Conservation (phyloP, 345 rosid genomes). For the Eucalyptus sideroxylon region DNA sequence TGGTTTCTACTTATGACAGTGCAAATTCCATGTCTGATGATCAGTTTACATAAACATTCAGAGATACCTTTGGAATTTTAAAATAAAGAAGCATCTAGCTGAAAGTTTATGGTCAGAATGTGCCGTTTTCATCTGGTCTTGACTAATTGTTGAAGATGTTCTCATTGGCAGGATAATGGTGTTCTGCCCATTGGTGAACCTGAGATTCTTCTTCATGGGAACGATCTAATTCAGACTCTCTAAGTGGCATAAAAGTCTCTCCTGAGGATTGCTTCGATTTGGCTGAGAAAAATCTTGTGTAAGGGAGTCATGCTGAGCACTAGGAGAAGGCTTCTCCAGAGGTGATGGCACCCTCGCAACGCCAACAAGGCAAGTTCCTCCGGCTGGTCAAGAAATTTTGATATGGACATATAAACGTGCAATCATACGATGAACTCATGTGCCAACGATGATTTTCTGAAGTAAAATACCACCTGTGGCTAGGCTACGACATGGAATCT, state of each 20-base stretch:
- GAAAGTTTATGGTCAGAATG: neutral
- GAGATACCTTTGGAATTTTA: neutral
- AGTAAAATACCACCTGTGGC: neutral
- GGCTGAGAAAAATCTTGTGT: conserved; percentile 76
- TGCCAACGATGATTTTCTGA: neutral
- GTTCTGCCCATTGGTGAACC: conserved; percentile 97
- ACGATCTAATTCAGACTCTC: conserved; percentile 66
- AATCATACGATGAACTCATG: neutral
- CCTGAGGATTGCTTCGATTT: conserved; percentile 87
- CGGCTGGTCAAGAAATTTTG: conserved; percentile 83
- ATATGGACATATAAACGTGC: neutral
- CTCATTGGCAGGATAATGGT: conserved; percentile 53
- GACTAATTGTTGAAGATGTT: neutral
- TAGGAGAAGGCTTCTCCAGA: conserved; percentile 67
- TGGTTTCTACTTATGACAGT: neutral
- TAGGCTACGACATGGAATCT: neutral
- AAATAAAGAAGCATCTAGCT: neutral
- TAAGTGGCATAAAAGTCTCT: conserved; percentile 82
- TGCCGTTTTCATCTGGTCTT: neutral
- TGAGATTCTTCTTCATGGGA: conserved; percentile 86
- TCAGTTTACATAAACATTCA: neutral
- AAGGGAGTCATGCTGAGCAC: conserved; percentile 90
- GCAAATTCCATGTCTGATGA: neutral
- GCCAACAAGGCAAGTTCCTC: conserved; percentile 65
- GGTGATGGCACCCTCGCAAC: conserved; percentile 80